phyloP scores from a whole-genome alignment of 2,329 filamentous ascomycete species.

The Byssothecium circinans region DNA sequence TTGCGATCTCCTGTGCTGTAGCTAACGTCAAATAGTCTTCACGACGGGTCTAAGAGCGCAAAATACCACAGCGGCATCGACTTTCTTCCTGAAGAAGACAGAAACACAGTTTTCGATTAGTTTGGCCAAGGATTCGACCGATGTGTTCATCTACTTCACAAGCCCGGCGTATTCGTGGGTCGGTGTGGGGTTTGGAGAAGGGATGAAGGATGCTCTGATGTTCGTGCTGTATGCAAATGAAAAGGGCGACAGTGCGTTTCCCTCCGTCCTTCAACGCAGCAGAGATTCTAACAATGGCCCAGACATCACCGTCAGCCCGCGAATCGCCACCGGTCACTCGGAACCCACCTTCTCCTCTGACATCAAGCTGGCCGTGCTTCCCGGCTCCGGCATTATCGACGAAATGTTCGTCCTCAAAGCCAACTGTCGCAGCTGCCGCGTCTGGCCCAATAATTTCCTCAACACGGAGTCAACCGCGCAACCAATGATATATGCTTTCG shows the following conservation, averaged over 20 bases:
- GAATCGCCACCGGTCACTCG: slow-evolving; percentile 35
- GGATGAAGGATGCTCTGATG: slow-evolving; percentile 50
- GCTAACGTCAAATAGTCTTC: slow-evolving; percentile 14
- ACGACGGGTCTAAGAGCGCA: slow-evolving; percentile 18
- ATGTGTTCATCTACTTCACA: slow-evolving; percentile 39
- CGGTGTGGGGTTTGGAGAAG: slow-evolving; percentile 47
- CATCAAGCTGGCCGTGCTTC: slow-evolving; percentile 32
- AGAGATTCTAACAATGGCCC: slow-evolving; percentile 9
- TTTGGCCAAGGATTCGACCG: slow-evolving; percentile 34
- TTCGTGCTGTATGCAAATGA: slow-evolving; percentile 48
- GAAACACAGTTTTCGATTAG: slow-evolving; percentile 42
- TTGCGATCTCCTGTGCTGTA: not conserved
- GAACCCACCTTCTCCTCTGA: slow-evolving; percentile 40
- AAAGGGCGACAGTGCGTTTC: slow-evolving; percentile 34
- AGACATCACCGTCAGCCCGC: slow-evolving; percentile 44
- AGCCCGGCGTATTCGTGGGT: slow-evolving; percentile 49
- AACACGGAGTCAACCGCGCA: slow-evolving; percentile 34
- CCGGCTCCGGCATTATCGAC: slow-evolving; percentile 35
- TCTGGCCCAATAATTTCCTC: slow-evolving; percentile 41
- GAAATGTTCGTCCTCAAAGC: slow-evolving; percentile 43
- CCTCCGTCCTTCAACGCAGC: not conserved
- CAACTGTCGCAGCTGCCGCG: slow-evolving; percentile 44
- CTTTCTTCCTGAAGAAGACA: slow-evolving; percentile 33
- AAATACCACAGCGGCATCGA: slow-evolving; percentile 30
- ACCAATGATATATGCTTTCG: slow-evolving; percentile 49